Evolutionary conservation across 2,329 filamentous ascomycete species (phyloP), one percentile per base, ranked within the genome.

Genomic region (Penicillium polonicum): DNA sequence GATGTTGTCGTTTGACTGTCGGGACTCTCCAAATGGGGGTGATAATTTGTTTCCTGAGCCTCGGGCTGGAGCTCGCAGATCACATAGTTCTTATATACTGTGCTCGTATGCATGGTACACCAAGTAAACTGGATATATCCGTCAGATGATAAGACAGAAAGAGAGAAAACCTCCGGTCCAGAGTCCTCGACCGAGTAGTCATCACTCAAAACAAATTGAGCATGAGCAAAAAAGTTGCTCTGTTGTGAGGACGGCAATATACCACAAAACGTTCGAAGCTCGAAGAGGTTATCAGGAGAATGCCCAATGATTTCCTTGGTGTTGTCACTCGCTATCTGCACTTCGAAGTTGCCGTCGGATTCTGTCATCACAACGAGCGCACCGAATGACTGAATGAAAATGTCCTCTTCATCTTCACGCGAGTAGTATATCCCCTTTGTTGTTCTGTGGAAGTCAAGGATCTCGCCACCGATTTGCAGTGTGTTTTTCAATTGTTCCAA

Each of bases 61-160:
- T 94, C 90, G 0, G 90, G 76, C 71, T 96, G 91, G 58, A 96
- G 91, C 67, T 96, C 92, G 78, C 90, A 95, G 8, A 96, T 88
- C 33, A 95, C 78, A 21, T 92, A 76, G 48, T 89, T 83, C 0
- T 85, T 83, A 63, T 90, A 85, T 2, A 78, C 75, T 1, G 86
- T 82, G 51, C 86, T 89, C 51, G 90, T 83, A 68, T 96, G 92
- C 70, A 95, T 88, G 5, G 90, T 91, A 70, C 91, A 95, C 91
- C 91, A 96, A 3, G 94, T 74, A 69, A 91, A 92, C 52, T 82
- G 79, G 7, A 79, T 81, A 60, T 79, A 78, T 44, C 76, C 69
- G 36, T 81, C 78, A 0, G 84, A 80, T 1, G 80, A 74, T 23
- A 83, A 83, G 42, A 95, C 80, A 0, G 87, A 87, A 44, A 95